These are phyloP conservation scores for Aureobasidium sp. DNA, from an alignment of 2,329 filamentous ascomycete species.

Conservation along the genomic window DNA sequence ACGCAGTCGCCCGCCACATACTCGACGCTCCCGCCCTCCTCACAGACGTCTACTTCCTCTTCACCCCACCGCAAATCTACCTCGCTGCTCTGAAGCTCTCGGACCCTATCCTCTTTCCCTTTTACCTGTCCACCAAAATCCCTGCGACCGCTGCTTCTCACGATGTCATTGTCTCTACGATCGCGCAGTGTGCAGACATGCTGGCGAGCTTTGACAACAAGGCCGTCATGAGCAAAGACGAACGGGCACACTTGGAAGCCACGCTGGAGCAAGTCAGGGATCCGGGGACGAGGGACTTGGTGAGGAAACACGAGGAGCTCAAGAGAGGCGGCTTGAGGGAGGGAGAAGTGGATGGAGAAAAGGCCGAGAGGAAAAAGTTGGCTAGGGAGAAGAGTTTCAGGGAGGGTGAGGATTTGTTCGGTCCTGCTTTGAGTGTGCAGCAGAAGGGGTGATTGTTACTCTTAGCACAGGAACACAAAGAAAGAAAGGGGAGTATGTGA, in stretches of 20 bases:
- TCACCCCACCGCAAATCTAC: slow-evolving; percentile 89
- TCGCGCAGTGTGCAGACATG: slow-evolving; percentile 32
- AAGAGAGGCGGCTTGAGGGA: slow-evolving; percentile 34
- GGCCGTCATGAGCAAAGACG: slow-evolving; percentile 24
- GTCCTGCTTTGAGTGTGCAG: slow-evolving; percentile 21
- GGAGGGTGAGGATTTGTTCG: slow-evolving; percentile 37
- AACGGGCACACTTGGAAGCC: slow-evolving; percentile 40
- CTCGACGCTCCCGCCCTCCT: slow-evolving; percentile 67
- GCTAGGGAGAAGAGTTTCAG: slow-evolving; percentile 32
- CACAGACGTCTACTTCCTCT: slow-evolving; percentile 96
- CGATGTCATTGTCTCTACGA: slow-evolving; percentile 30
- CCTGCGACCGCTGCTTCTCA: slow-evolving; percentile 20
- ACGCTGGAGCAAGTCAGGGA: slow-evolving; percentile 68
- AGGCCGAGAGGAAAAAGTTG: slow-evolving; percentile 37
- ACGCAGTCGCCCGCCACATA: slow-evolving; percentile 61
- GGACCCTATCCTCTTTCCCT: slow-evolving; percentile 53
- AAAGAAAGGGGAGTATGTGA: too few relatives aligned
- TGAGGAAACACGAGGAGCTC: slow-evolving; percentile 57
- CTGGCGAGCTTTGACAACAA: slow-evolving; percentile 24
- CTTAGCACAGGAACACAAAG: too few relatives aligned
- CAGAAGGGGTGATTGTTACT: not conserved
- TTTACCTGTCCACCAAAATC: slow-evolving; percentile 38
- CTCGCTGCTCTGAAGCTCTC: slow-evolving; percentile 69
- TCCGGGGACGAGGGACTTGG: slow-evolving; percentile 63
- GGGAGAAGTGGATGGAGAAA: slow-evolving; percentile 31